These are phyloP conservation scores for Agrostemma githago DNA, from an alignment of 148 eudicot genomes.

Conservation along the genomic window DNA sequence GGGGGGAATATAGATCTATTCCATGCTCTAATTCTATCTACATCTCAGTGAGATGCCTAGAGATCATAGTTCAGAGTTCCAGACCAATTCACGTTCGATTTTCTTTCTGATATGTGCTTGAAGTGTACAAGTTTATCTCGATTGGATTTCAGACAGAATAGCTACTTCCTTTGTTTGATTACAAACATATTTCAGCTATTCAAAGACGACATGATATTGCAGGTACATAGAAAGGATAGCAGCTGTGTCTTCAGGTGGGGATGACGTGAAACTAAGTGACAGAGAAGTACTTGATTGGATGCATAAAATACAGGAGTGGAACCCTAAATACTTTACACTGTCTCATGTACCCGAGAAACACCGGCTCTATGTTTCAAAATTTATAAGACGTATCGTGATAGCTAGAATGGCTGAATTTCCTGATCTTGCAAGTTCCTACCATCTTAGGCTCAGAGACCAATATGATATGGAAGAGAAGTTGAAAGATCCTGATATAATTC, in stretches of 20 bases:
- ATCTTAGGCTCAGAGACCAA: slow-evolving; percentile 62
- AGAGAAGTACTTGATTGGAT: slow-evolving; percentile 69
- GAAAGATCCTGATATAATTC: slow-evolving; percentile 49
- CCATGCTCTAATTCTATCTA: not conserved
- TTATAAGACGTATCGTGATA: slow-evolving; percentile 65
- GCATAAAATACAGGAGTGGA: slow-evolving; percentile 77
- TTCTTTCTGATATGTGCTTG: not conserved
- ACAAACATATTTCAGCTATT: not conserved
- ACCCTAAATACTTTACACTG: slow-evolving; percentile 82
- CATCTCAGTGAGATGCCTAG: not conserved
- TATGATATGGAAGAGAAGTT: slow-evolving; percentile 74
- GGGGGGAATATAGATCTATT: not conserved
- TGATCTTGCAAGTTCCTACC: slow-evolving; percentile 76
- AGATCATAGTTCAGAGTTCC: not conserved
- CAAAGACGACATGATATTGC: slow-evolving; percentile 11
- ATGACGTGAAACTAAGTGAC: slow-evolving; percentile 43
- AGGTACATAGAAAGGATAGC: slow-evolving; percentile 94
- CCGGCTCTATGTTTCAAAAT: slow-evolving; percentile 55
- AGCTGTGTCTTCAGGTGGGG: slow-evolving; percentile 59
- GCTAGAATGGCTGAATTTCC: slow-evolving; percentile 89
- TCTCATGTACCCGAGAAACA: slow-evolving; percentile 67
- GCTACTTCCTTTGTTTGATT: not conserved
- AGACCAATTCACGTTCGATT: not conserved
- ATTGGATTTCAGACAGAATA: not conserved
- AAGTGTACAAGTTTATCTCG: not conserved